Percentiles rank a stretch among this genome's conserved stretches.
Conservation (phyloP, 441 rosid species). For the Aleurites moluccanus region DNA sequence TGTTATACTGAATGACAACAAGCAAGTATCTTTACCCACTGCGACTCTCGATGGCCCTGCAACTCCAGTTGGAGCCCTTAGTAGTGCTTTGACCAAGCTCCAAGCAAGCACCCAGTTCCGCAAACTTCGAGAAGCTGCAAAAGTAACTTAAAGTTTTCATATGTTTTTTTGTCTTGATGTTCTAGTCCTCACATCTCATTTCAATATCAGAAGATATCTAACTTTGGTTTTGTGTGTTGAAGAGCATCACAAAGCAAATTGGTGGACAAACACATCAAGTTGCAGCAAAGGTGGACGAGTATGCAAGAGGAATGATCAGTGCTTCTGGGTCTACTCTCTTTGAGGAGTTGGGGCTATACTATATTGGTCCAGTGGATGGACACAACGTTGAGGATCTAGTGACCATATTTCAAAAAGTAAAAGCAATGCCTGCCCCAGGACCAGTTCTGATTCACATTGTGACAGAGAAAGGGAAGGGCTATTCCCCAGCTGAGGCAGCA, state of each 20-base stretch:
- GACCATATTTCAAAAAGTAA: constrained; percentile 52
- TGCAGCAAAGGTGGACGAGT: constrained; percentile 72
- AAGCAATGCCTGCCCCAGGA: constrained; percentile 70
- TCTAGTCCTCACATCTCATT: not conserved
- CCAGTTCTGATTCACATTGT: constrained; percentile 71
- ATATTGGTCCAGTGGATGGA: constrained; percentile 77
- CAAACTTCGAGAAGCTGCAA: constrained; percentile 69
- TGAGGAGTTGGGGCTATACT: constrained; percentile 74
- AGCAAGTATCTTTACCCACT: constrained; percentile 75
- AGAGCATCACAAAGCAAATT: constrained; percentile 60
- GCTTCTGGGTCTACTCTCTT: constrained; percentile 63
- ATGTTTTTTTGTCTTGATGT: not conserved
- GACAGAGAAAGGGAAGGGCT: constrained; percentile 79
- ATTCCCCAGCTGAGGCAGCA: constrained; percentile 74
- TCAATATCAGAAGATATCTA: constrained; percentile 4
- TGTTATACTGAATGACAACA: constrained; percentile 63
- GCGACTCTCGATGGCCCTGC: constrained; percentile 82
- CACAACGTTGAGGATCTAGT: constrained; percentile 67
- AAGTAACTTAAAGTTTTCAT: constrained; percentile 35
- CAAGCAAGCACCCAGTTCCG: constrained; percentile 61
- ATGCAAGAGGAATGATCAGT: constrained; percentile 69
- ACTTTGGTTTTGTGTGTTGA: constrained; percentile 16
- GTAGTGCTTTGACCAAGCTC: constrained; percentile 50
- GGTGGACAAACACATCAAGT: constrained; percentile 55
- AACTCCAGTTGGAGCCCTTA: constrained; percentile 71